phyloP scores from a whole-genome alignment of 805 yeast species.

The Kodamaea fukazawae region DNA sequence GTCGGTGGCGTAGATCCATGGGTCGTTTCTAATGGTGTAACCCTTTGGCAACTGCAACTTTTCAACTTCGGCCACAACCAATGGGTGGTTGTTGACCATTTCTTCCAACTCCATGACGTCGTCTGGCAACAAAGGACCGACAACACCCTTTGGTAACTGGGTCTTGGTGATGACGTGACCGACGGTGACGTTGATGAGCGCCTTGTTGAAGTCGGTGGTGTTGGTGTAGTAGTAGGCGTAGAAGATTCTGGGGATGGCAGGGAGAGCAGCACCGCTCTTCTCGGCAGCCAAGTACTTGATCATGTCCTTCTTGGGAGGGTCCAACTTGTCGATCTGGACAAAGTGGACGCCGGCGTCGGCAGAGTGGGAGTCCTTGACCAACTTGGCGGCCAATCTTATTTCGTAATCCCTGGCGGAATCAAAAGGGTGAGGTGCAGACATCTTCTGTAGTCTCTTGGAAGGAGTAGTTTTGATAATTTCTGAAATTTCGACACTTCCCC shows the following conservation, averaged over 20 bases:
- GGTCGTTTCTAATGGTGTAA: constrained; percentile 60
- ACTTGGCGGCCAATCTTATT: constrained; percentile 53
- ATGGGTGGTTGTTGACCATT: constrained; percentile 51
- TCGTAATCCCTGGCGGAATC: constrained; percentile 60
- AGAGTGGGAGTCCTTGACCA: constrained; percentile 57
- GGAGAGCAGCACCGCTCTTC: constrained; percentile 46
- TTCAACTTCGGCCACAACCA: constrained; percentile 59
- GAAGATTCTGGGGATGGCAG: constrained; percentile 64
- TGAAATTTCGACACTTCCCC: neutral
- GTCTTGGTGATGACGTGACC: constrained; percentile 60
- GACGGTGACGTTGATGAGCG: constrained; percentile 62
- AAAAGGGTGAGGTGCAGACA: constrained; percentile 47
- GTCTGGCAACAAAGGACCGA: constrained; percentile 71
- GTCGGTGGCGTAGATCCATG: constrained; percentile 87
- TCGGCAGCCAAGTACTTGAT: constrained; percentile 65
- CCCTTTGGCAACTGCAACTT: constrained; percentile 62
- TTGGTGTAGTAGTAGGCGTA: constrained; percentile 61
- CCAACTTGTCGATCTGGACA: constrained; percentile 63
- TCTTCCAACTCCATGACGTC: constrained; percentile 57
- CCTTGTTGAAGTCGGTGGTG: constrained; percentile 58
- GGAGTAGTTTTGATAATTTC: neutral
- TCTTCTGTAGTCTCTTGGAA: neutral
- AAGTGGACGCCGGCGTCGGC: constrained; percentile 57
- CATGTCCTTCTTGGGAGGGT: constrained; percentile 79
- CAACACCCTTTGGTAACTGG: constrained; percentile 55